Percentiles rank a stretch among this genome's conserved stretches.
phyloP scores from a whole-genome alignment of 1,284 basidiomycete genomes.

The Sphagnurus paluster region DNA sequence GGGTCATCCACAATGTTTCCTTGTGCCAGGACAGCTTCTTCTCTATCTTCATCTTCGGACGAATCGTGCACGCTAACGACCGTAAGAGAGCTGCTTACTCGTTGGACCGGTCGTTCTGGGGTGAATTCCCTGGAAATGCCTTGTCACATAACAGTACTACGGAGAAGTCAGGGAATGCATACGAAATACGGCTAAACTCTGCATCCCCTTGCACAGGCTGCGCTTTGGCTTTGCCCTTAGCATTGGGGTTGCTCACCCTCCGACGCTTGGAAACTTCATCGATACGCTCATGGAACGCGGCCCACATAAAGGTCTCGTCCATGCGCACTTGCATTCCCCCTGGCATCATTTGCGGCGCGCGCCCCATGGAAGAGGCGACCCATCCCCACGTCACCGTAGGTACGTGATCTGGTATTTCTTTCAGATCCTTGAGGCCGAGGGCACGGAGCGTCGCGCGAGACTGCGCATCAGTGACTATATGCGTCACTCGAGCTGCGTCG shows the following conservation, averaged over 20 bases:
- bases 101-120: slow-evolving; percentile 21
- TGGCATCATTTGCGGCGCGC: slow-evolving; percentile 18
- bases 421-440: slow-evolving; percentile 45
- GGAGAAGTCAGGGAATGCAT: slow-evolving; percentile 21
- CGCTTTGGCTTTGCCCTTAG: slow-evolving; percentile 18
- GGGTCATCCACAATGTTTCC: neutral
- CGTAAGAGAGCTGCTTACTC: slow-evolving; percentile 7
- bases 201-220: slow-evolving; percentile 8
- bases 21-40: slow-evolving; percentile 3
- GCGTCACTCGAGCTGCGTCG: slow-evolving; percentile 54
- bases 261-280: slow-evolving; percentile 35
- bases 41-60: slow-evolving; percentile 19
- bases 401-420: slow-evolving; percentile 59
- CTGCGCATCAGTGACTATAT: slow-evolving; percentile 57
- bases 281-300: slow-evolving; percentile 35
- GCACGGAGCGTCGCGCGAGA: slow-evolving; percentile 32
- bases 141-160: no score
- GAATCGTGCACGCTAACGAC: slow-evolving; percentile 10
- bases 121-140: slow-evolving; percentile 33
- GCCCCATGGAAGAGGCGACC: slow-evolving; percentile 39
- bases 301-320: slow-evolving; percentile 37
- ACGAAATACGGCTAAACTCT: slow-evolving; percentile 42
- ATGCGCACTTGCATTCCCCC: slow-evolving; percentile 29
- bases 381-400: slow-evolving; percentile 65
- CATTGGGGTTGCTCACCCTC: slow-evolving; percentile 17